These are phyloP conservation scores for Poa annua DNA, from an alignment of 176 grass and related monocot genomes.

Conservation along the genomic window DNA sequence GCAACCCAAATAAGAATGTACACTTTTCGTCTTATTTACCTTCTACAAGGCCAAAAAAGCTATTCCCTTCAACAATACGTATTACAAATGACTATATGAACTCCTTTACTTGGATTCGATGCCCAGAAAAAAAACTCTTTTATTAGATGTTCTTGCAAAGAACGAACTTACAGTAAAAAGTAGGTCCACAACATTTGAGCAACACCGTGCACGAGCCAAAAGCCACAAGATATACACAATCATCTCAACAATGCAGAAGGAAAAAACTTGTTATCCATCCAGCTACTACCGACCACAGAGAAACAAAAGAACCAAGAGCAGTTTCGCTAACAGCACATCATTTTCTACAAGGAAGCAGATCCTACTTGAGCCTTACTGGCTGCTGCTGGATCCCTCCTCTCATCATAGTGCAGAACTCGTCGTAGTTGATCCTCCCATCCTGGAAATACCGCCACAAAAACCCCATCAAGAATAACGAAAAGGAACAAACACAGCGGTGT, in stretches of 20 bases:
- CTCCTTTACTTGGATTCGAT: neutral
- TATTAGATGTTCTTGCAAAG: slow-evolving; percentile 46
- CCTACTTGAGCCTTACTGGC: slow-evolving; percentile 76
- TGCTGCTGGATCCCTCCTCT: slow-evolving; percentile 83
- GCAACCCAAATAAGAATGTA: neutral
- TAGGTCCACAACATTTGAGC: slow-evolving; percentile 23
- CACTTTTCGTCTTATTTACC: neutral
- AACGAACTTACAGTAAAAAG: slow-evolving; percentile 41
- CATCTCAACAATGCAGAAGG: slow-evolving; percentile 50
- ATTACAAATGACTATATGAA: neutral
- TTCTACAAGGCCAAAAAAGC: neutral
- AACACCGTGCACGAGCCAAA: slow-evolving; percentile 36
- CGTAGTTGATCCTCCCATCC: slow-evolving; percentile 99
- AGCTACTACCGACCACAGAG: slow-evolving; percentile 22
- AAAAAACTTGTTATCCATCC: slow-evolving; percentile 37
- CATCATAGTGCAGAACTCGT: slow-evolving; percentile 99
- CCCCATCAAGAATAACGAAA: slow-evolving; percentile 6
- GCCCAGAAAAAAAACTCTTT: slow-evolving; percentile 25
- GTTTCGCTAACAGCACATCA: slow-evolving; percentile 25
- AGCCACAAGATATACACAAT: slow-evolving; percentile 56
- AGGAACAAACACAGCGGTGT: neutral
- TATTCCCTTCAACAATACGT: no score
- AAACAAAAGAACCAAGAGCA: slow-evolving; percentile 32
- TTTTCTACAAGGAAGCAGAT: slow-evolving; percentile 36
- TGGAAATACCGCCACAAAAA: slow-evolving; percentile 43